These are phyloP conservation scores for Neurospora sublineolata DNA, from an alignment of 495 filamentous ascomycete genomes.

Conservation along the genomic window DNA sequence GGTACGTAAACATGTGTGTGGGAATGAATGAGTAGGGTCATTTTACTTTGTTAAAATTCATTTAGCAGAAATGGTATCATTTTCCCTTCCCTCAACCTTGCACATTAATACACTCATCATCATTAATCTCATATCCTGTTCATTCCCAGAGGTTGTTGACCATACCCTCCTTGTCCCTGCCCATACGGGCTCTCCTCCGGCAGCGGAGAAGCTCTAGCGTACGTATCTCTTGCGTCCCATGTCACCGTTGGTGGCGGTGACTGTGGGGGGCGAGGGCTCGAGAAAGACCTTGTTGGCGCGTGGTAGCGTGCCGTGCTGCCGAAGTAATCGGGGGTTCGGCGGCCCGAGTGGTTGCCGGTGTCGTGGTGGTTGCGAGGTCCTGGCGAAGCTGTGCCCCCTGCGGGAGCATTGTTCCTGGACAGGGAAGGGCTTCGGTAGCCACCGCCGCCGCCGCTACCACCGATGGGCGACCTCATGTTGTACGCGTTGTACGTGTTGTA, in stretches of 20 bases:
- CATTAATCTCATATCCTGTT: conserved; percentile 29
- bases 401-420: not conserved
- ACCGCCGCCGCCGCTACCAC: not conserved
- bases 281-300: conserved; percentile 34
- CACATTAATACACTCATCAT: not conserved
- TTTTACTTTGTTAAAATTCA: not conserved
- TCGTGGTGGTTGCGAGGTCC: conserved; percentile 1
- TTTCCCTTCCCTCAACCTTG: not conserved
- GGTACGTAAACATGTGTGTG: not conserved
- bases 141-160: conserved; percentile 36
- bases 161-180: not conserved
- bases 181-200: conserved; percentile 16
- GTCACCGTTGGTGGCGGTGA: conserved; percentile 20
- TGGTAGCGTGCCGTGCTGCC: conserved; percentile 35
- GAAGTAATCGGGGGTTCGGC: conserved; percentile 38
- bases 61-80: not conserved
- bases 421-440: conserved; percentile 10
- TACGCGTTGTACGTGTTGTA: conserved; percentile 1
- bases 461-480: conserved; percentile 20
- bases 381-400: not conserved
- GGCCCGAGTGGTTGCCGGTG: conserved; percentile 19
- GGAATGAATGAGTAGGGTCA: not conserved
- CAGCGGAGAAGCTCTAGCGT: conserved; percentile 16
- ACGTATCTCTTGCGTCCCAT: conserved; percentile 30
- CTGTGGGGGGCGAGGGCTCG: conserved; percentile 33